Percentiles rank a stretch among this genome's conserved stretches.
Conservation (phyloP, 805 yeast genomes). For the Priceomyces medius region DNA sequence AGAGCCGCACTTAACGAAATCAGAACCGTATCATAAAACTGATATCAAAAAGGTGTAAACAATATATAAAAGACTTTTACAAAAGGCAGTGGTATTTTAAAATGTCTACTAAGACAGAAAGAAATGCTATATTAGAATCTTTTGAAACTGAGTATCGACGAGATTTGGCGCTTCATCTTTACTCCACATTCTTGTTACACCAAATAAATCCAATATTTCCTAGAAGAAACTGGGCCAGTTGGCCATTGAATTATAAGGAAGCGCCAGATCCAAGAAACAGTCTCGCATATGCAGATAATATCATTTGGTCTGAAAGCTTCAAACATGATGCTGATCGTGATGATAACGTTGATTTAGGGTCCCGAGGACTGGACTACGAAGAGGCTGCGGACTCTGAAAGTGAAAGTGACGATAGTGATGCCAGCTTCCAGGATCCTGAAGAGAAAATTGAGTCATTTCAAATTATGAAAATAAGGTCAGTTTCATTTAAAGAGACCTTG, state of each 20-base stretch:
- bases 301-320: constrained; percentile 7
- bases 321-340: constrained; percentile 12
- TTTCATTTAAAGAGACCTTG: constrained; percentile 9
- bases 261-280: constrained; percentile 39
- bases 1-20: constrained; percentile 2
- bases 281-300: constrained; percentile 19
- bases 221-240: constrained; percentile 46
- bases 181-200: constrained; percentile 51
- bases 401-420: constrained; percentile 5
- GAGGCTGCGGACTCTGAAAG: constrained; percentile 14
- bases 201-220: constrained; percentile 38
- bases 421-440: constrained; percentile 2
- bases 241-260: constrained; percentile 50
- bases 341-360: constrained; percentile 6
- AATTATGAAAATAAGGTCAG: constrained; percentile 7
- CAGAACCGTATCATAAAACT: background rate
- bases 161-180: constrained; percentile 66
- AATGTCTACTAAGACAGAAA: constrained; percentile 14
- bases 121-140: constrained; percentile 21
- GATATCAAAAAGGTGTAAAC: too few relatives aligned
- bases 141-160: constrained; percentile 50
- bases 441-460: constrained; percentile 5
- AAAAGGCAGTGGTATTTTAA: too few relatives aligned
- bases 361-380: constrained; percentile 8
- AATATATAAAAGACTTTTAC: too few relatives aligned